These are phyloP conservation scores for Inosperma sp. DNA, from an alignment of 768 basidiomycete species.

Conservation along the genomic window DNA sequence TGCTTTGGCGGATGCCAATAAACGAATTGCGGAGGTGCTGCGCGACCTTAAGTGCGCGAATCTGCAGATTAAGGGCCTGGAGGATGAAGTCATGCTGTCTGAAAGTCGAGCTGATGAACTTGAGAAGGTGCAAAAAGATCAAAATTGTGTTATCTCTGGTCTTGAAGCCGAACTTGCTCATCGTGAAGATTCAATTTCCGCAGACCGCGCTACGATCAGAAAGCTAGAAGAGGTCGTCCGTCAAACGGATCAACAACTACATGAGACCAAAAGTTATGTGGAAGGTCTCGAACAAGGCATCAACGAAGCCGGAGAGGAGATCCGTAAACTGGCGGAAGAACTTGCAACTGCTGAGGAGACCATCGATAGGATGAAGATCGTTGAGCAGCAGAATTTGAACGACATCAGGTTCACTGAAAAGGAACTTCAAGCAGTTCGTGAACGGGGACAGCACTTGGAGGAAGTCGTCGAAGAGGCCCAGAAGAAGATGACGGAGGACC, in stretches of 20 bases:
- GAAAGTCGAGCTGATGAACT: constrained; percentile 51
- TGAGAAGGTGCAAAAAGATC: constrained; percentile 54
- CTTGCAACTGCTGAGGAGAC: constrained; percentile 44
- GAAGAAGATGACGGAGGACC: constrained; percentile 61
- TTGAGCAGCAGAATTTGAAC: constrained; percentile 46
- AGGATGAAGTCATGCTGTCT: constrained; percentile 52
- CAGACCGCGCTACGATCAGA: constrained; percentile 26
- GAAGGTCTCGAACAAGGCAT: constrained; percentile 61
- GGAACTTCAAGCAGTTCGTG: constrained; percentile 47
- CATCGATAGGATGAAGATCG: constrained; percentile 38
- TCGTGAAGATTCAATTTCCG: constrained; percentile 35
- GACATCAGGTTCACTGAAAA: constrained; percentile 48
- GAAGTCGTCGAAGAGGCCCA: constrained; percentile 73
- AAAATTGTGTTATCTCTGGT: constrained; percentile 39
- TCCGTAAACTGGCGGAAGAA: constrained; percentile 55
- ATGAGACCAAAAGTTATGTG: constrained; percentile 45
- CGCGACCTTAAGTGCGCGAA: constrained; percentile 58
- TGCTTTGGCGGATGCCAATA: constrained; percentile 62
- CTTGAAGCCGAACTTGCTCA: constrained; percentile 43
- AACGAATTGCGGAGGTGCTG: constrained; percentile 50
- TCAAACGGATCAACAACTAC: constrained; percentile 43
- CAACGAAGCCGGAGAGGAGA: constrained; percentile 44
- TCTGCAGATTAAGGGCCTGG: constrained; percentile 53
- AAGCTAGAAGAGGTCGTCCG: constrained; percentile 34
- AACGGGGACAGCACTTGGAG: constrained; percentile 65